A percentile compares a stretch with the other conserved stretches of the same genome.
phyloP scores from a whole-genome alignment of 768 basidiomycete genomes.

The Dioszegia crocea region DNA sequence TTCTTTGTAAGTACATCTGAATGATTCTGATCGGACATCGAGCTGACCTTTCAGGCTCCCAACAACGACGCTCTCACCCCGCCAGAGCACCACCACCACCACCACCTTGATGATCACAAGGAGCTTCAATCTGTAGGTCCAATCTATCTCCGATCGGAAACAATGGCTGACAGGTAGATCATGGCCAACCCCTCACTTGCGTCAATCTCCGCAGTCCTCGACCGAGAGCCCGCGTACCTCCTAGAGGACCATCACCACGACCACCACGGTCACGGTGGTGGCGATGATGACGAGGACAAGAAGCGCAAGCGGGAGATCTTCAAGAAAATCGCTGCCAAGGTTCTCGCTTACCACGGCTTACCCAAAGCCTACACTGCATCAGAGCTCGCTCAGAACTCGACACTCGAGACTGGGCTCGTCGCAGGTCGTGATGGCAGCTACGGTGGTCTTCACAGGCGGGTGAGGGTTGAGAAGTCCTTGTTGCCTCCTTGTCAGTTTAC shows the following conservation, averaged over 20 bases:
- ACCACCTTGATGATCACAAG: conserved; percentile 34
- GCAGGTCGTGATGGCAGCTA: conserved; percentile 44
- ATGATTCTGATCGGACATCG: background rate
- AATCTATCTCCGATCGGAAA: background rate
- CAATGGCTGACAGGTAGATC: conserved; percentile 18
- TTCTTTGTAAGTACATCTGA: conserved; percentile 42
- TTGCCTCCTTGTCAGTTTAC: conserved; percentile 42
- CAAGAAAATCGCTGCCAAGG: conserved; percentile 57
- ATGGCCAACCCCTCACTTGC: conserved; percentile 32
- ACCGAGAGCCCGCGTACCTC: conserved; percentile 24
- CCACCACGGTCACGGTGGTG: conserved; percentile 14
- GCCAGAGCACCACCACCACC: conserved; percentile 34
- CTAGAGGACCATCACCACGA: conserved; percentile 15
- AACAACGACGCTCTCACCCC: conserved; percentile 47
- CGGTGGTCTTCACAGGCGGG: conserved; percentile 40
- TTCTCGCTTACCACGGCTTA: conserved; percentile 61
- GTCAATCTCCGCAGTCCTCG: conserved; percentile 25
- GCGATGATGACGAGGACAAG: conserved; percentile 49
- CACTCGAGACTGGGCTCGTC: conserved; percentile 52
- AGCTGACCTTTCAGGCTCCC: conserved; percentile 24
- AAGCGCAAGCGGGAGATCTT: conserved; percentile 56
- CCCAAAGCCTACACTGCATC: conserved; percentile 50
- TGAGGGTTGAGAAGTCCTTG: conserved; percentile 43
- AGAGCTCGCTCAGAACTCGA: conserved; percentile 57
- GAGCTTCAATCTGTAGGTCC: conserved; percentile 6